Conservation (phyloP, 345 rosid genomes). For the Ceriops zippeliana region DNA sequence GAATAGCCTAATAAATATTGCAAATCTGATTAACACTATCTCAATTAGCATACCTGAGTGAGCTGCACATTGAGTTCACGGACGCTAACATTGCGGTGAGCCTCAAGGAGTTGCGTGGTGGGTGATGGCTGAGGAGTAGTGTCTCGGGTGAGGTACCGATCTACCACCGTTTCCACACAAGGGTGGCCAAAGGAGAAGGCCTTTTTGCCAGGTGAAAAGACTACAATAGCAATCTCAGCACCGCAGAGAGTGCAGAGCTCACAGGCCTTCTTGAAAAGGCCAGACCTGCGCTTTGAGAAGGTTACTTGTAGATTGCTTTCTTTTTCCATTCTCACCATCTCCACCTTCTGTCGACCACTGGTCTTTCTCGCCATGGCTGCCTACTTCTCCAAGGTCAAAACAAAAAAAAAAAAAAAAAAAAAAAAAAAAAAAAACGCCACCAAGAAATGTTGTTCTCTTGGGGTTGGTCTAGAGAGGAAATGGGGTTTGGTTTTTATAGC, state of each 20-base stretch:
- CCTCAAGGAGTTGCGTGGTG: conserved; percentile 41
- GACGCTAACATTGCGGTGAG: conserved; percentile 36
- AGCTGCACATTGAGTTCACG: conserved; percentile 44
- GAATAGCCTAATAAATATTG: not conserved
- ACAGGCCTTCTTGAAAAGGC: conserved; percentile 29
- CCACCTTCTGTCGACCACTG: conserved; percentile 26
- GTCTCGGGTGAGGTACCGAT: conserved; percentile 22
- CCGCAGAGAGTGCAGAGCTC: conserved; percentile 29
- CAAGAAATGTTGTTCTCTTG: too few species aligned
- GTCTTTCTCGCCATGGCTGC: conserved; percentile 13
- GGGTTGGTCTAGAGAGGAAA: too few species aligned
- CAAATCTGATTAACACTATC: not conserved
- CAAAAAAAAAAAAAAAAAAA: too few species aligned
- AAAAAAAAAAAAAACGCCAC: too few species aligned
- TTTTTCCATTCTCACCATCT: conserved; percentile 26
- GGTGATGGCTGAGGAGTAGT: conserved; percentile 23
- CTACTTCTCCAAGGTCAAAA: not conserved
- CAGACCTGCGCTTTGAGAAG: conserved; percentile 22
- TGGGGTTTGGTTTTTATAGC: too few species aligned
- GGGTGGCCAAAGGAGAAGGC: conserved; percentile 30
- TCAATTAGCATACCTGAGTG: conserved; percentile 16
- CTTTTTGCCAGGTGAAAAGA: conserved; percentile 27
- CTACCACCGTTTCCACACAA: conserved; percentile 7
- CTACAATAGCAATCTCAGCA: conserved; percentile 21
- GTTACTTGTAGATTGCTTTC: conserved; percentile 32